phyloP scores from a whole-genome alignment of 305 asterid species.

The Solanum hybrid region DNA sequence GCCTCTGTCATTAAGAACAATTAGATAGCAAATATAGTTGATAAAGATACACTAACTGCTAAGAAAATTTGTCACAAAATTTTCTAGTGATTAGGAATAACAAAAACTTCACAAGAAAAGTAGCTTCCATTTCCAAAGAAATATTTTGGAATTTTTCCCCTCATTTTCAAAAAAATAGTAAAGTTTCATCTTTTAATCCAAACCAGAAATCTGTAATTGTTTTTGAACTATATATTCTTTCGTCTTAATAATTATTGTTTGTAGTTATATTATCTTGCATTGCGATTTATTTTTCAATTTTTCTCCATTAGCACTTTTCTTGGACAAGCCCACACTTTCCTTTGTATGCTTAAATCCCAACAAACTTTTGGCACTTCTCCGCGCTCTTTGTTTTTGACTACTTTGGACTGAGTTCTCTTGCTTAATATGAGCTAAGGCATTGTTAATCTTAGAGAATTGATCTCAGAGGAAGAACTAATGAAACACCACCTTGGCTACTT shows the following conservation, averaged over 20 bases:
- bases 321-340: neutral
- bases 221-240: neutral
- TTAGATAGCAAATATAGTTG: neutral
- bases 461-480: neutral
- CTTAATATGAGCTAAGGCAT: neutral
- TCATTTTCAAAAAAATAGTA: no score
- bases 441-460: neutral
- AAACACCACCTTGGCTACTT: neutral
- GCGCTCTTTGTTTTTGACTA: neutral
- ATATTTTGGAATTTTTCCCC: neutral
- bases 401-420: neutral
- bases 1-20: neutral
- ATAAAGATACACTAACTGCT: neutral
- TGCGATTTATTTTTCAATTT: neutral
- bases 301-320: neutral
- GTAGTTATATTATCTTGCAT: neutral
- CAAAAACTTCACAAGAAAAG: neutral
- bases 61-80: neutral
- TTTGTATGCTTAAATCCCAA: neutral
- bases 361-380: neutral
- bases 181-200: neutral
- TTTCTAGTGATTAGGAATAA: neutral
- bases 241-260: neutral
- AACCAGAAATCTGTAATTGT: neutral
- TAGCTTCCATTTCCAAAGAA: neutral